These are phyloP conservation scores for Saturnispora galanensis DNA, from an alignment of 805 yeast species.

Conservation along the genomic window DNA sequence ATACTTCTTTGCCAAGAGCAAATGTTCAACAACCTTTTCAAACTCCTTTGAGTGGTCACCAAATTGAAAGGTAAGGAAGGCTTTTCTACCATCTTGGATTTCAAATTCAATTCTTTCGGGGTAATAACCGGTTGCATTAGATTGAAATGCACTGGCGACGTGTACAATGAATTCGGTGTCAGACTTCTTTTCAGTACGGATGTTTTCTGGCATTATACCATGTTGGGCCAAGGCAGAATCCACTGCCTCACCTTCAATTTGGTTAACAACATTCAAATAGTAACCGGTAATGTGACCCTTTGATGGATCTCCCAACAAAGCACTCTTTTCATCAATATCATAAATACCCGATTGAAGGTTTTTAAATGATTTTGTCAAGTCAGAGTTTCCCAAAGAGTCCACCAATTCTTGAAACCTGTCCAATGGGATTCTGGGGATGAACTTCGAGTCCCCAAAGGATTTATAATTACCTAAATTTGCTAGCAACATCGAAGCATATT, in stretches of 20 bases:
- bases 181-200: conserved; percentile 53
- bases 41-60: conserved; percentile 75
- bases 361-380: conserved; percentile 29
- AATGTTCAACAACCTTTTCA: conserved; percentile 42
- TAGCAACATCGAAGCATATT: conserved; percentile 67
- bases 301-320: conserved; percentile 69
- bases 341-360: conserved; percentile 41
- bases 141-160: conserved; percentile 55
- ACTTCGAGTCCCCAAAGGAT: conserved; percentile 83
- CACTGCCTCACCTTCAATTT: conserved; percentile 54
- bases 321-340: conserved; percentile 35
- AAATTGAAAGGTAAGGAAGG: conserved; percentile 44
- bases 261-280: conserved; percentile 48
- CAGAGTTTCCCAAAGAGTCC: conserved; percentile 30
- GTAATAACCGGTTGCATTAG: conserved; percentile 46
- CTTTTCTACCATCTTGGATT: conserved; percentile 30
- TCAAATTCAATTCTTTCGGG: conserved; percentile 36
- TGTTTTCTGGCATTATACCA: conserved; percentile 69
- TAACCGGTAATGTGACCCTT: conserved; percentile 69
- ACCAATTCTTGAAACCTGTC: conserved; percentile 42
- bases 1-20: conserved; percentile 45
- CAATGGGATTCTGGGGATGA: conserved; percentile 52
- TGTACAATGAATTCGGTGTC: conserved; percentile 44
- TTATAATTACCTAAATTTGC: conserved; percentile 71
- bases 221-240: conserved; percentile 54